Conservation (phyloP, 495 filamentous ascomycete genomes). For the Podospora australis region DNA sequence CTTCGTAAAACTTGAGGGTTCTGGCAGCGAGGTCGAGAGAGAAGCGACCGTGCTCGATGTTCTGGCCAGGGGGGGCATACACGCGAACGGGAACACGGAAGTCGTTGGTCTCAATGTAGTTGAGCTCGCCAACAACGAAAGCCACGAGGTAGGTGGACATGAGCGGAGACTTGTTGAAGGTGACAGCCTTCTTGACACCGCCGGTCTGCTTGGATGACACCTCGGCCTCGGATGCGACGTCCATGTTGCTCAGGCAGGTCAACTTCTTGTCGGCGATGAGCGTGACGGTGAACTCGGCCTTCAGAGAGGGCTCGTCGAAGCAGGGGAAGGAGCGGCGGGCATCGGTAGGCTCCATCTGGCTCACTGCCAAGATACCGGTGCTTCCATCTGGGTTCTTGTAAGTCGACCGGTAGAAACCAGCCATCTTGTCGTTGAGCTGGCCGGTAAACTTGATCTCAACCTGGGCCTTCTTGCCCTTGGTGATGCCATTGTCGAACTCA, state of each 20-base stretch:
- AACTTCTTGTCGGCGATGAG: slow-evolving; percentile 66
- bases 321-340: slow-evolving; percentile 69
- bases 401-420: slow-evolving; percentile 74
- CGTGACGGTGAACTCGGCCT: slow-evolving; percentile 67
- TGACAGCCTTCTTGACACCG: slow-evolving; percentile 60
- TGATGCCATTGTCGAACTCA: slow-evolving; percentile 52
- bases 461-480: slow-evolving; percentile 54
- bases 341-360: slow-evolving; percentile 80
- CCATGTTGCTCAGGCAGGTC: slow-evolving; percentile 78
- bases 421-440: slow-evolving; percentile 71
- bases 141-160: slow-evolving; percentile 78
- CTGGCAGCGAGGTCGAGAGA: slow-evolving; percentile 62
- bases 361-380: slow-evolving; percentile 61
- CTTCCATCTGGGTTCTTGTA: slow-evolving; percentile 60
- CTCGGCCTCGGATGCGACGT: slow-evolving; percentile 59
- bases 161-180: slow-evolving; percentile 64
- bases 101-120: slow-evolving; percentile 64
- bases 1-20: slow-evolving; percentile 66
- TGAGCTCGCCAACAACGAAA: slow-evolving; percentile 70
- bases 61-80: slow-evolving; percentile 56
- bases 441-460: slow-evolving; percentile 63
- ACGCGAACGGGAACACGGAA: slow-evolving; percentile 71
- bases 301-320: slow-evolving; percentile 72
- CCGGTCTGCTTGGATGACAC: slow-evolving; percentile 48
- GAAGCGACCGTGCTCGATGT: slow-evolving; percentile 62